Base-by-base conservation (phyloP, 805 yeast genomes). In the Sungouiozyma ichnusensis region DNA sequence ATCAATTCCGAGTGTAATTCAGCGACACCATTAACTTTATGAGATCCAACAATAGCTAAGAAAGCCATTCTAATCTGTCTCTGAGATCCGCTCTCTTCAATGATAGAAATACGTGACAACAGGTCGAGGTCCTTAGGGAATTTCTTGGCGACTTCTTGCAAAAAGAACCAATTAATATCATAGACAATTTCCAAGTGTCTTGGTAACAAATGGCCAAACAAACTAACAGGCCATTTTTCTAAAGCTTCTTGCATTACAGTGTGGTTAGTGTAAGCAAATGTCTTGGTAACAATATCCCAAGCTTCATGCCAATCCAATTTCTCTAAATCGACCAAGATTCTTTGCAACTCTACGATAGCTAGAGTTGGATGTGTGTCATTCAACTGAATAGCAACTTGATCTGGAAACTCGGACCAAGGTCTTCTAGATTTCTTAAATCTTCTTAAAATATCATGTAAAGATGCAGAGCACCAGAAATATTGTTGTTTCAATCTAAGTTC, bases 391-490 rank as follows among this genome's bases (percentile, higher is more conserved):
- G 96, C 95, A 47, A 85, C 76, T 57, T 80, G 79, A 46, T 84
- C 90, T 16, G 95, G 77, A 61, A 87, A 83, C 58, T 82, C 86
- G 31, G 71, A 56, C 94, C 95, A 87, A 37, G 86, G 74, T 53
- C 77, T 72, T 52, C 73, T 73, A 42, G 79, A 63, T 67, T 88
- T 88, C 64, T 86, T 81, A 67, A 83, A 87, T 57, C 97, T 76
- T 60, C 97, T 80, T 35, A 87, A 77, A 52, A 87, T 87, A 62
- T 87, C 97, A 55, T 83, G 86, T 52, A 88, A 72, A 14, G 95
- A 85, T 29, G 97, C 96, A 40, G 94, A 80, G 41, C 88, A 95
- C 97, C 97, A 87, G 67, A 87, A 88, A 65, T 86, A 88, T 65
- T 87, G 97, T 68, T 87, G 97, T 65, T 88, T 88, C 63, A 87